These are phyloP conservation scores for Colletotrichum acutatum DNA, from an alignment of 2,329 filamentous ascomycete genomes.

Conservation along the genomic window DNA sequence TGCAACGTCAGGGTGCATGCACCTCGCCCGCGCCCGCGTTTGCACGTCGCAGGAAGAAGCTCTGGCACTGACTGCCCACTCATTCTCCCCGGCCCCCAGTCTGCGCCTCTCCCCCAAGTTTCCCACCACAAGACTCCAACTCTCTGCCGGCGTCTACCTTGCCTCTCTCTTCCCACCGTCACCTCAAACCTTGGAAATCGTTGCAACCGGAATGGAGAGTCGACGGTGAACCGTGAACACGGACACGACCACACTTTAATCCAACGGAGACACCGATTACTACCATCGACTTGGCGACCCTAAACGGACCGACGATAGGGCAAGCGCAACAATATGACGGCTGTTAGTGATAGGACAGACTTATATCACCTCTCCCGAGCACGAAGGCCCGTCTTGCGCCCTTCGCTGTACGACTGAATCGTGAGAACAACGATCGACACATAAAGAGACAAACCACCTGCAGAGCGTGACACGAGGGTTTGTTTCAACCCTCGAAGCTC, in stretches of 20 bases:
- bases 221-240: slow-evolving; percentile 20
- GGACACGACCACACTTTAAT: not conserved
- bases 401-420: slow-evolving; percentile 21
- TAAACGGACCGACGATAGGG: slow-evolving; percentile 24
- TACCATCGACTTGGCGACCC: slow-evolving; percentile 13
- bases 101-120: not conserved
- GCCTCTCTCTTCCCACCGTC: slow-evolving; percentile 20
- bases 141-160: not conserved
- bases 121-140: not conserved
- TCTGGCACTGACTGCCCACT: slow-evolving; percentile 4
- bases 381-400: not conserved
- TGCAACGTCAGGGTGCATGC: slow-evolving; percentile 36
- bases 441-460: slow-evolving; percentile 13
- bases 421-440: slow-evolving; percentile 23
- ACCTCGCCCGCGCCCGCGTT: not conserved
- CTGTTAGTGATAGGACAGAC: slow-evolving; percentile 9
- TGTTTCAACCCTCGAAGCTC: slow-evolving; percentile 26
- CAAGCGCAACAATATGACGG: slow-evolving; percentile 29
- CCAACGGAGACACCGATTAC: slow-evolving; percentile 22
- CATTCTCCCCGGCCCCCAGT: slow-evolving; percentile 19
- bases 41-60: not conserved
- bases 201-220: slow-evolving; percentile 26
- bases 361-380: not conserved
- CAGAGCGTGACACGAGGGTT: slow-evolving; percentile 27
- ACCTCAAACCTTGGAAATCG: slow-evolving; percentile 33